phyloP scores from a whole-genome alignment of 108 stramenopile species.

The Ochromonas danica region DNA sequence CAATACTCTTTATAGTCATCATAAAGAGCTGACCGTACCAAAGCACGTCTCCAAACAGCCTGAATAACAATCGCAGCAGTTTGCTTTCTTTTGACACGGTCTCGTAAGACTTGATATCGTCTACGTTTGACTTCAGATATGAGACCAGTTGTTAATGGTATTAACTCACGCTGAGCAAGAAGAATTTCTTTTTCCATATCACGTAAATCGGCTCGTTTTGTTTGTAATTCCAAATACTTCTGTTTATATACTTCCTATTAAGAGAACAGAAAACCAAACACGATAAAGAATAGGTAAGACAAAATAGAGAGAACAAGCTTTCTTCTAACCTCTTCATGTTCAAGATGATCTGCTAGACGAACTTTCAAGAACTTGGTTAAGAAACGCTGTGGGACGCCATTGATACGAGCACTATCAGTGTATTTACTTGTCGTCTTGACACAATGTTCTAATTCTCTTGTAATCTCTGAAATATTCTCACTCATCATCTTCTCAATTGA shows the following conservation, averaged over 20 bases:
- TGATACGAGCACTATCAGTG: conserved; percentile 22
- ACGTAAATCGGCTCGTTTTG: conserved; percentile 2
- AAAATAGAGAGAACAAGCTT: not conserved
- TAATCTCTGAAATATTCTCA: conserved; percentile 9
- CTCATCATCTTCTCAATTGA: not conserved
- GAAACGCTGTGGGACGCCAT: conserved; percentile 2
- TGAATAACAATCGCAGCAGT: conserved; percentile 21
- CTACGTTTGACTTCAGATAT: not conserved
- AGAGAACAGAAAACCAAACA: too few species aligned
- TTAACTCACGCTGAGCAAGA: not conserved
- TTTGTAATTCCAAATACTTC: not conserved
- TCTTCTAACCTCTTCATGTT: conserved; percentile 12
- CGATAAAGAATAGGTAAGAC: too few species aligned
- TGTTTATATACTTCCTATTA: not conserved
- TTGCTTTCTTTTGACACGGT: not conserved
- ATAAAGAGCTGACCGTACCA: conserved; percentile 21
- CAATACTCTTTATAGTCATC: conserved; percentile 3
- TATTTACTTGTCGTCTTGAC: conserved; percentile 23
- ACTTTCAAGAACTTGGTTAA: conserved; percentile 27
- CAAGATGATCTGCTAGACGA: conserved; percentile 3
- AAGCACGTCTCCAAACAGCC: conserved; percentile 8
- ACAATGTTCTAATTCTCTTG: conserved; percentile 11
- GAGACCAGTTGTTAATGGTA: conserved; percentile 26
- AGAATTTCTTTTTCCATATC: conserved; percentile 9
- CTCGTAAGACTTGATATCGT: not conserved